Evolutionary conservation across 805 yeast species (phyloP), one percentile per base, ranked within the genome.

Genomic region (Wickerhamiella alocasiicola): DNA sequence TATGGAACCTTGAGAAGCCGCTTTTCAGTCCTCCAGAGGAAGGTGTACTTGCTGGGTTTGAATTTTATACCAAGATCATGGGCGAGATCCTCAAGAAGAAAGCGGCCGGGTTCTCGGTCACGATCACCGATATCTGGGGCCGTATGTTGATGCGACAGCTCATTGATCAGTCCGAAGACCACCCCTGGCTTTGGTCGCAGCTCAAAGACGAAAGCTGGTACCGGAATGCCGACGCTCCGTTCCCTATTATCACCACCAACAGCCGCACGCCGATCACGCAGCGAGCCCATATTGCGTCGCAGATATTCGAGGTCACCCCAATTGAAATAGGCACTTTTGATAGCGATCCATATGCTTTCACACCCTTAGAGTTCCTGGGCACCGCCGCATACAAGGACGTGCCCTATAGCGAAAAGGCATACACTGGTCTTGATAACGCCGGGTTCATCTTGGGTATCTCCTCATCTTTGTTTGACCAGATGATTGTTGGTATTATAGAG

Each of bases 301-400:
- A 88, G 2, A 65, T 50, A 6, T 36, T 43, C 25, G 55, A 51
- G 30, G 25, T 53, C 35, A 42, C 45, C 39, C 81, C 83, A 13
- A 71, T 59, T 47, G 75, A 74, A 51, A 59, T 80, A 52, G 88
- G 91, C 13, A 74, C 84, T 4, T 81, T 84, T 85, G 88, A 80
- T 53, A 74, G 78, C 15, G 66, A 77, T 2, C 58, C 77, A 33
- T 60, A 67, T 37, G 61, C 75, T 3, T 79, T 80, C 56, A 63
- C 74, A 12, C 74, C 78, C 44, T 56, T 73, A 20, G 68, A 71
- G 55, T 80, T 77, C 53, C 52, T 78, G 41, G 91, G 91, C 5
- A 43, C 38, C 3, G 31, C 26, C 6, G 19, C 36, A 16, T 21
- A 33, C 27, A 33, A 32, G 29, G 45, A 35, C 28, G 20, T 13